A percentile compares a stretch with the other conserved stretches of the same genome.
Conservation (phyloP, 495 filamentous ascomycete genomes). For the Aeminium ludgeri region DNA sequence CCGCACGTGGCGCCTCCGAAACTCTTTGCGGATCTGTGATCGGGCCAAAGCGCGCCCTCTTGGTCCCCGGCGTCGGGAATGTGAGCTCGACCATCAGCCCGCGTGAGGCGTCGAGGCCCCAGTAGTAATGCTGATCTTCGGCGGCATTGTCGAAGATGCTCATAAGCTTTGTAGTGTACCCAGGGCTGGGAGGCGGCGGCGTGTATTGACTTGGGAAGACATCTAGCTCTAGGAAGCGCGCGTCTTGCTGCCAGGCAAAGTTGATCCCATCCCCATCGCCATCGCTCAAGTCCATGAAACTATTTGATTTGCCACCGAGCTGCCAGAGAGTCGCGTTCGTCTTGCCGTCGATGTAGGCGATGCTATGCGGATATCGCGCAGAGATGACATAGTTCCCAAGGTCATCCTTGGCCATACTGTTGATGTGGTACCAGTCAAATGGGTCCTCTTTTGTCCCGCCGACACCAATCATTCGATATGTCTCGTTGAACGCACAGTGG, state of each 20-base stretch:
- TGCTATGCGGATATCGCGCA: constrained; percentile 14
- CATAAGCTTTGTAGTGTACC: constrained; percentile 8
- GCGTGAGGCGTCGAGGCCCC: not conserved
- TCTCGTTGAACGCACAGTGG: constrained; percentile 20
- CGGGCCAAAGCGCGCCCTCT: not conserved
- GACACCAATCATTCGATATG: constrained; percentile 8
- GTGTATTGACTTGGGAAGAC: constrained; percentile 3
- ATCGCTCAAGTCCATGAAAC: constrained; percentile 15
- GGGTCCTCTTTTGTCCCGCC: constrained; percentile 11
- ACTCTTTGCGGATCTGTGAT: not conserved
- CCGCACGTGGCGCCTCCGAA: not conserved
- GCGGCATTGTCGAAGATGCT: constrained; percentile 20
- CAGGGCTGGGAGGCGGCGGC: not conserved
- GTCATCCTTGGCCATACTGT: constrained; percentile 22
- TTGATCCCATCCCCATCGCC: constrained; percentile 11
- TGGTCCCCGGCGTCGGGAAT: constrained; percentile 1
- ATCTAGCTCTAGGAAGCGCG: constrained; percentile 7
- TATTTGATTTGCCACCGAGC: constrained; percentile 18
- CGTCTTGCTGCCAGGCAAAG: constrained; percentile 22
- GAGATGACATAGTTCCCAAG: constrained; percentile 22
- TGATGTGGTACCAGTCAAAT: constrained; percentile 24
- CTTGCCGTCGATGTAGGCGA: constrained; percentile 18
- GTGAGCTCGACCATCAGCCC: constrained; percentile 6
- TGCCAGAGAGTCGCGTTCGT: constrained; percentile 17
- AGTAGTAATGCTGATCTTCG: constrained; percentile 5